Evolutionary conservation across 805 yeast genomes (phyloP).

Genomic region (Helenozyma baotianmanensis): DNA sequence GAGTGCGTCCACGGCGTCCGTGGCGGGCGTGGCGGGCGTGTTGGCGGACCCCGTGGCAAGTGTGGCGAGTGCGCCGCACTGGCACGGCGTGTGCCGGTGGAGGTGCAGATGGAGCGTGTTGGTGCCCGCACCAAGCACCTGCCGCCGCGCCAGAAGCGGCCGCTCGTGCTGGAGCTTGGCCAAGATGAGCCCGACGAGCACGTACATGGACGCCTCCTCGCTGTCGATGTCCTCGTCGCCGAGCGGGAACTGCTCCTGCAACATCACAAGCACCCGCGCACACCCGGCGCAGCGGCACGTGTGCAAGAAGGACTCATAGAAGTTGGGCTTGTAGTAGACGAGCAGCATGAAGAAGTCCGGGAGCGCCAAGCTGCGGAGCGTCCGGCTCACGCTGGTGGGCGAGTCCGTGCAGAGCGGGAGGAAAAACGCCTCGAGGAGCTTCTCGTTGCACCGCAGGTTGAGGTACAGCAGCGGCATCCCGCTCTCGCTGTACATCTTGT

Average conservation of each 20-base stretch:
- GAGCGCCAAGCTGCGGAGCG: conserved; percentile 22
- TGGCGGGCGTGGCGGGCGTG: conserved; percentile 9
- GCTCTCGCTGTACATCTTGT: conserved; percentile 31
- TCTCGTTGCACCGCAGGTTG: conserved; percentile 26
- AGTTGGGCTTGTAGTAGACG: conserved; percentile 34
- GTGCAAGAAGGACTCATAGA: conserved; percentile 29
- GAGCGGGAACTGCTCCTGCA: conserved; percentile 21
- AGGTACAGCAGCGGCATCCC: conserved; percentile 26
- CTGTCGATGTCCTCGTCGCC: conserved; percentile 8
- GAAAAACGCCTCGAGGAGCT: conserved; percentile 34
- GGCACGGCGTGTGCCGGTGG: conserved; percentile 20
- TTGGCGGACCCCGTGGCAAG: no score
- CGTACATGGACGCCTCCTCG: conserved; percentile 20
- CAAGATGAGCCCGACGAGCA: conserved; percentile 29
- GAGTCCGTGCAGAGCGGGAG: conserved; percentile 17
- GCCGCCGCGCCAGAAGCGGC: conserved; percentile 18
- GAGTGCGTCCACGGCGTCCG: conserved; percentile 22
- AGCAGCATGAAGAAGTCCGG: conserved; percentile 35
- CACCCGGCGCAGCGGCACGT: conserved; percentile 37
- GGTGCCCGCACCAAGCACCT: conserved; percentile 33
- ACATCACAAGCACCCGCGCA: conserved; percentile 20
- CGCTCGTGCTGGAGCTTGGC: conserved; percentile 33
- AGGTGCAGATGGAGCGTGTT: conserved; percentile 30
- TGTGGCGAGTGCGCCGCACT: no score
- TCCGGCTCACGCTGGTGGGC: conserved; percentile 6